Conservation (phyloP, 352 stramenopile genomes). For the Phytopythium sindhum region DNA sequence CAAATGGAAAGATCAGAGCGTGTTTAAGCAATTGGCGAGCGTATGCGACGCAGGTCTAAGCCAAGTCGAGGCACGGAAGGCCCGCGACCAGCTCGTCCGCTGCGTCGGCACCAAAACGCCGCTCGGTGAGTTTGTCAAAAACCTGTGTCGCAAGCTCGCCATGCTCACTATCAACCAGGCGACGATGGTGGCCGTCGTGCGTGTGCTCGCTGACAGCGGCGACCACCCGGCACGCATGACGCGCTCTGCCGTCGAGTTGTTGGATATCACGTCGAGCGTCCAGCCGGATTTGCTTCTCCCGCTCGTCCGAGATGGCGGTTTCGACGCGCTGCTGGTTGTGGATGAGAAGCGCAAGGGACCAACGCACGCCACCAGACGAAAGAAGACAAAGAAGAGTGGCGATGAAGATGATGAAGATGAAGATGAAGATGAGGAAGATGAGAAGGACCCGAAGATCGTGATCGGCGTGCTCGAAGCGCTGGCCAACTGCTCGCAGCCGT, state of each 20-base stretch:
- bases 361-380: background rate
- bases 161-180: slow-evolving; percentile 60
- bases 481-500: slow-evolving; percentile 52
- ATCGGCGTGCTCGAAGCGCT: slow-evolving; percentile 48
- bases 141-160: slow-evolving; percentile 76
- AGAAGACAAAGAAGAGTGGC: background rate
- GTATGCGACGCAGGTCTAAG: slow-evolving; percentile 55
- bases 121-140: slow-evolving; percentile 78
- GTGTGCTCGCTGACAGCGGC: slow-evolving; percentile 33
- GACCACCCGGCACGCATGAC: slow-evolving; percentile 36
- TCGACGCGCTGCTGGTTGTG: slow-evolving; percentile 45
- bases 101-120: slow-evolving; percentile 74
- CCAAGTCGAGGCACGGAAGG: slow-evolving; percentile 42
- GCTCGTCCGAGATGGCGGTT: slow-evolving; percentile 41
- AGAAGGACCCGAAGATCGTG: slow-evolving; percentile 44
- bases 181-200: slow-evolving; percentile 30
- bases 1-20: slow-evolving; percentile 72
- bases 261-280: slow-evolving; percentile 46
- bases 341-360: slow-evolving; percentile 6
- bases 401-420: slow-evolving; percentile 6
- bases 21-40: slow-evolving; percentile 69
- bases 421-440: slow-evolving; percentile 33
- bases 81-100: slow-evolving; percentile 71
- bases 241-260: slow-evolving; percentile 47
- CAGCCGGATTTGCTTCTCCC: slow-evolving; percentile 47